Evolutionary conservation across 345 rosid genomes (phyloP), one percentile per base, ranked within the genome.

Genomic region (Eucalyptus viminalis): DNA sequence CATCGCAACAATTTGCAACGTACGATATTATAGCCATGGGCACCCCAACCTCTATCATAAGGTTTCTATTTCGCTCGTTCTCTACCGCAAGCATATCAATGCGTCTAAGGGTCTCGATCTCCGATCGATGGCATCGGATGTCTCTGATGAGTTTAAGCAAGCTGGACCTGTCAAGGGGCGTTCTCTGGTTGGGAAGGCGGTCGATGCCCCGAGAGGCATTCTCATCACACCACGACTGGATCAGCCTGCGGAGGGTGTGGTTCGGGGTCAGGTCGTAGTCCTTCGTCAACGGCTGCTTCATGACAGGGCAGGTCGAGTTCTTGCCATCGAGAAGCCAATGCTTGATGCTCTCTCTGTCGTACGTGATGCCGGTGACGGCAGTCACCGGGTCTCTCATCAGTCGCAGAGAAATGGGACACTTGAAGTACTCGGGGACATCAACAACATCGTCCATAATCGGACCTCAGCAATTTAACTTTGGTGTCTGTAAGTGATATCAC

Each of bases 321-420:
- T 37, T 86, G 89, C 87, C 76, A 10, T 56, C 89, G 91, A 87
- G 91, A 62, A 97, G 92, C 99, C 99, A 96, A 7, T 93, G 93
- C 65, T 96, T 97, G 40, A 96, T 97, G 94, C 94, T 94, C 51
- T 92, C 93, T 17, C 99, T 95, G 87, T 97, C 99, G 86, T 97
- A 97, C 29, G 99, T 95, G 89, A 97, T 97, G 69, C 99, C 99
- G 10, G 99, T 94, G 76, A 93, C 88, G 49, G 93, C 90, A 1
- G 96, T 97, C 19, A 97, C 98, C 0, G 99, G 99, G 89, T 97
- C 99, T 90, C 86, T 95, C 99, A 97, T 97, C 91, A 97, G 95
- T 58, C 95, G 95, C 14, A 97, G 94, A 86, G 98, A 97, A 21
- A 96, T 96, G 56, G 99, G 99, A 40, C 99, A 97, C 81, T 92